Percentiles rank a stretch among this genome's conserved stretches.
These are phyloP conservation scores for Cyclospora cayetanensis DNA, from an alignment of 169 alveolate species.

Conservation along the genomic window DNA sequence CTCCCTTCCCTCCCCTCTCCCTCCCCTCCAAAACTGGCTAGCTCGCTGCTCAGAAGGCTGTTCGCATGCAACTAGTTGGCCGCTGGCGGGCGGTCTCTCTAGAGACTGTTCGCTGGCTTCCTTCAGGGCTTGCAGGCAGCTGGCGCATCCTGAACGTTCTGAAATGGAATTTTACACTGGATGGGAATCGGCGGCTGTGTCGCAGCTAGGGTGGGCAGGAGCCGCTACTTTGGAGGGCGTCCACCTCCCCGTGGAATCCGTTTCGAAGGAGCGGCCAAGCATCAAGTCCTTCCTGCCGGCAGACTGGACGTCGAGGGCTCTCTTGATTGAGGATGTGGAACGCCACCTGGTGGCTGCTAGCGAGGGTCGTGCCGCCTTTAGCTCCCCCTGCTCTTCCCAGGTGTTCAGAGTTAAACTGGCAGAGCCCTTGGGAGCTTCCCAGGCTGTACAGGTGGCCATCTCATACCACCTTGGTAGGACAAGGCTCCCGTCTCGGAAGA, in stretches of 20 bases:
- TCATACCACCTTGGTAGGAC: slow-evolving; percentile 39
- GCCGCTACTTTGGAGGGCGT: background rate
- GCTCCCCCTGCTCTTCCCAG: slow-evolving; percentile 26
- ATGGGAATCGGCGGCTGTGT: background rate
- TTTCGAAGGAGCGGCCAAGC: slow-evolving; percentile 5
- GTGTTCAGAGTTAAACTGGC: background rate
- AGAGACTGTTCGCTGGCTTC: too few species aligned
- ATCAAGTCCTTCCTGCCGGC: slow-evolving; percentile 5
- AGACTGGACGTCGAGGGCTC: slow-evolving; percentile 43
- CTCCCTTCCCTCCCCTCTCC: too few species aligned
- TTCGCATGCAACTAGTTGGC: too few species aligned
- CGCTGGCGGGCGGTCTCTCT: too few species aligned
- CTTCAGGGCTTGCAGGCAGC: too few species aligned
- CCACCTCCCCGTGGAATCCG: background rate
- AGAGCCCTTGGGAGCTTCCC: background rate
- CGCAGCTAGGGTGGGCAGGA: slow-evolving; percentile 35
- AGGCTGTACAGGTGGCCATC: background rate
- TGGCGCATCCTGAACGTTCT: too few species aligned
- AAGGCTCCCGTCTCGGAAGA: too few species aligned
- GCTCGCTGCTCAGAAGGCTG: too few species aligned
- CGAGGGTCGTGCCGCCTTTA: background rate
- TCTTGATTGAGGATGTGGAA: slow-evolving; percentile 6
- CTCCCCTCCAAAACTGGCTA: too few species aligned
- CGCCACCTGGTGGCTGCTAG: background rate
- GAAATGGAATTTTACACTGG: too few species aligned